These are phyloP conservation scores for Articulospora tetracladia DNA, from an alignment of 495 filamentous ascomycete genomes.

Conservation along the genomic window DNA sequence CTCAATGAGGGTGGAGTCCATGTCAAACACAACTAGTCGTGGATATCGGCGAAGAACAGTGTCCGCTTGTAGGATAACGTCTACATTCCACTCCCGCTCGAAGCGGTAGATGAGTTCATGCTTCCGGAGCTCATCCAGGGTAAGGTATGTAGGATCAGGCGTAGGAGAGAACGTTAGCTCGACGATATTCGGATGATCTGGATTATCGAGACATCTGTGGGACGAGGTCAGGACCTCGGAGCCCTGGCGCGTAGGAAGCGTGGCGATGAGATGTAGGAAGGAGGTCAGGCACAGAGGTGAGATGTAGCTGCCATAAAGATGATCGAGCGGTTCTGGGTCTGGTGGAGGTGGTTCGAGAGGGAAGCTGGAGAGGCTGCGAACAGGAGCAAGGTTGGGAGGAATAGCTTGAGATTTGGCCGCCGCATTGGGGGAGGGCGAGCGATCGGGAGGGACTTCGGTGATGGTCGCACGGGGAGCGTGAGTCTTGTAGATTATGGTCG, in stretches of 20 bases:
- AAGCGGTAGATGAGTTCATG: conserved; percentile 79
- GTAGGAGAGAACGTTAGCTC: conserved; percentile 68
- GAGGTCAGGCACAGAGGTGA: conserved; percentile 78
- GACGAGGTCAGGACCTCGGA: conserved; percentile 56
- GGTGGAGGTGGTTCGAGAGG: conserved; percentile 66
- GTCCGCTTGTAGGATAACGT: conserved; percentile 69
- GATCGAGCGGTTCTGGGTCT: conserved; percentile 64
- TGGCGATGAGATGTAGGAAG: conserved; percentile 71
- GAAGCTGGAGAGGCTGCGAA: conserved; percentile 62
- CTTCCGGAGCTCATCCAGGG: conserved; percentile 64
- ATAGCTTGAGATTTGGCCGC: conserved; percentile 27
- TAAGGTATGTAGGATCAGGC: conserved; percentile 62
- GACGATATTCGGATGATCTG: conserved; percentile 58
- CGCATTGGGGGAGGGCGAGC: conserved; percentile 23
- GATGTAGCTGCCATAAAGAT: conserved; percentile 72
- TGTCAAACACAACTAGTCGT: conserved; percentile 88
- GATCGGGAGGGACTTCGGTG: conserved; percentile 26
- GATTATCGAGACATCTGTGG: conserved; percentile 66
- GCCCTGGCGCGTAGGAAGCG: conserved; percentile 53
- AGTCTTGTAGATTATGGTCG: conserved; percentile 67
- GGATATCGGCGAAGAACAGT: conserved; percentile 71
- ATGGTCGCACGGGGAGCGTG: conserved; percentile 31
- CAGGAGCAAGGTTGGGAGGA: conserved; percentile 56
- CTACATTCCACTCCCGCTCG: conserved; percentile 83
- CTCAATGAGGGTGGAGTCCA: conserved; percentile 94